Base-by-base conservation (phyloP, 1,284 basidiomycete genomes). In the Ganoderma meredithae region DNA sequence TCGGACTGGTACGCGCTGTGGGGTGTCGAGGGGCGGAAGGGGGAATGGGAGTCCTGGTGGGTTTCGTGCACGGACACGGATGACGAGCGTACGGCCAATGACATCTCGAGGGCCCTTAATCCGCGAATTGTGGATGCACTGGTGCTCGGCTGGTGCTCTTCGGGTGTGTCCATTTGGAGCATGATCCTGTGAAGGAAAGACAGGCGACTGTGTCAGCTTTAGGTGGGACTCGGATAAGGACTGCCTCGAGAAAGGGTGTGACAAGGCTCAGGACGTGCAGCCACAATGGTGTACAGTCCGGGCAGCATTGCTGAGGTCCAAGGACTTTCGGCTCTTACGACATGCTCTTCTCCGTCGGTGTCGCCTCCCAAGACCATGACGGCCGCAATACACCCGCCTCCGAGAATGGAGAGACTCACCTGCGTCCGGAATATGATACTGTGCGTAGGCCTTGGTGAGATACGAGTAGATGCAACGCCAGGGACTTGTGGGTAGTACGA, bases 1-100 rank as follows among this genome's bases (percentile, higher is more conserved):
- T 86, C 83, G 12, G 88, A 88, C 36, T 84, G 84, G 52, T 82
- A 69, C n/a, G 76, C 76, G 73, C 89, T 90, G 76, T 85, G 83
- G 47, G 87, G 85, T 0, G 86, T 85, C 4, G 87, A 86, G 22
- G 85, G 84, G 47, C 83, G 79, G 2, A 80, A 76, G 64, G 82
- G 67, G 52, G 65, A 71, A 25, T 75, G 75, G 15, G 79, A 77
- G 44, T 69, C 47, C 13, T 52, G 33, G 27, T 61, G 64, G 55
- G 69, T 60, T 59, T 71, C 64, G 59, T 62, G 62, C 13, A 22
- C 22, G 52, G 15, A 60, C 62, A 65, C 75, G 76, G 63, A 47
- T 39, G 76, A 62, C 62, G 70, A 53, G 41, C 56, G 62, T 52
- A 63, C 43, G 55, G 71, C 52, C 36, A 70, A 73, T 66, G 71